Conservation (phyloP, 116 monocot genomes). For the Zostera marina region DNA sequence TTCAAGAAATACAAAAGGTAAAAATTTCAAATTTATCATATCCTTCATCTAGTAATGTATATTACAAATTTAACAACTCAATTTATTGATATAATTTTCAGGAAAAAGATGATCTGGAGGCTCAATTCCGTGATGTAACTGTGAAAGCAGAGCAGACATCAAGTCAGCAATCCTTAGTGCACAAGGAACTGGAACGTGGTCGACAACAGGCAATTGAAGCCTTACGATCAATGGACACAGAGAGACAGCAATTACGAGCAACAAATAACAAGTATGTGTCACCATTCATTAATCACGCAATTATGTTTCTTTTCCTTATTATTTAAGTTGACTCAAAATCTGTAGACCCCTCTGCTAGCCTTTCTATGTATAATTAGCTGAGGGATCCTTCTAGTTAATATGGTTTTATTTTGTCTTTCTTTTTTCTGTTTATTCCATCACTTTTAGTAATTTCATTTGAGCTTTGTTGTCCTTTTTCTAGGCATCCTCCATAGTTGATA, state of each 20-base stretch:
- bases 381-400: neutral
- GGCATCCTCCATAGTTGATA: neutral
- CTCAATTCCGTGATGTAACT: conserved; percentile 44
- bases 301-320: neutral
- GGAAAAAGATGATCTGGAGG: conserved; percentile 99
- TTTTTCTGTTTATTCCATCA: neutral
- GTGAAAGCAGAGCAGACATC: conserved; percentile 37
- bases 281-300: neutral
- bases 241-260: conserved; percentile 72
- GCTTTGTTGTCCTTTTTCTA: neutral
- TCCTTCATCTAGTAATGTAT: neutral
- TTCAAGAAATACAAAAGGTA: conserved; percentile 97
- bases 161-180: conserved; percentile 33
- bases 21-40: neutral
- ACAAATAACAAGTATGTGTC: conserved; percentile 53
- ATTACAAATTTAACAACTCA: neutral
- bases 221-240: conserved; percentile 66
- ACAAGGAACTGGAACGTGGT: conserved; percentile 69
- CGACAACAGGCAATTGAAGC: conserved; percentile 89
- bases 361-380: neutral
- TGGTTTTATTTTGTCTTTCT: neutral
- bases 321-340: too few species aligned
- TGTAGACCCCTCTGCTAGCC: too few species aligned
- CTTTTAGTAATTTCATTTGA: neutral
- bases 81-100: conserved; percentile 9